Percentiles rank a stretch among this genome's conserved stretches.
These are phyloP conservation scores for Mycena polygramma DNA, from an alignment of 768 basidiomycete genomes.

Conservation along the genomic window DNA sequence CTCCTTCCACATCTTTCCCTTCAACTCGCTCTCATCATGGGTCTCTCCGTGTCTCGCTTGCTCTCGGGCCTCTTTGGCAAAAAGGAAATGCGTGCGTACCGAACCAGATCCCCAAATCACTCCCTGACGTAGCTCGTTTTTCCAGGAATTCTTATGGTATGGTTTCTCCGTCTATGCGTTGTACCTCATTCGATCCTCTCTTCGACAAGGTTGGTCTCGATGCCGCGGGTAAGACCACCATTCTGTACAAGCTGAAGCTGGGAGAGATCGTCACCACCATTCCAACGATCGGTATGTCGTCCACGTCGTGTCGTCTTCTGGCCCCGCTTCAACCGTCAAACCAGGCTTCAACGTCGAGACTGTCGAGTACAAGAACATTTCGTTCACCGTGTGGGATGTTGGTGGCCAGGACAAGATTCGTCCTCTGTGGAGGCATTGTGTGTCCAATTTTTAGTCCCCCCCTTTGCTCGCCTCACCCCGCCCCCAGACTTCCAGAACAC, in stretches of 20 bases:
- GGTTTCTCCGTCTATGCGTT: slow-evolving; percentile 41
- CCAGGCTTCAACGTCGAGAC: slow-evolving; percentile 99
- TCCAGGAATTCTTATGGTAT: slow-evolving; percentile 96
- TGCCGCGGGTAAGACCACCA: slow-evolving; percentile 98
- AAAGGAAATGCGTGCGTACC: slow-evolving; percentile 97
- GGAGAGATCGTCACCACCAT: slow-evolving; percentile 99
- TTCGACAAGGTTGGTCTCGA: slow-evolving; percentile 92
- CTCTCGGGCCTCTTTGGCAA: slow-evolving; percentile 94
- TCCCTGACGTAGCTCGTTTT: slow-evolving; percentile 44
- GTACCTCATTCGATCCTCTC: slow-evolving; percentile 25
- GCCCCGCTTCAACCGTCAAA: slow-evolving; percentile 39
- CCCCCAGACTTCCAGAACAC: slow-evolving; percentile 98
- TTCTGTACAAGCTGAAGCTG: slow-evolving; percentile 99
- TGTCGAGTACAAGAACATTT: slow-evolving; percentile 99
- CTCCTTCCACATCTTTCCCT: slow-evolving; percentile 26
- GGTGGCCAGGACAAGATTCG: slow-evolving; percentile 99
- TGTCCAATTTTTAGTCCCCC: slow-evolving; percentile 52
- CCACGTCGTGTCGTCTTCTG: slow-evolving; percentile 32
- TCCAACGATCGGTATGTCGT: slow-evolving; percentile 93
- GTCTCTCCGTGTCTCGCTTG: slow-evolving; percentile 80
- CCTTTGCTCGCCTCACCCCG: slow-evolving; percentile 37
- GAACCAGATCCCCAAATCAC: slow-evolving; percentile 48
- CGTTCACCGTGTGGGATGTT: slow-evolving; percentile 99
- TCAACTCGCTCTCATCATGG: slow-evolving; percentile 63
- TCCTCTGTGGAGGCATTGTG: slow-evolving; percentile 99